Evolutionary conservation across 2,329 filamentous ascomycete species (phyloP).

Genomic region (Colletotrichum neosansevieriae): DNA sequence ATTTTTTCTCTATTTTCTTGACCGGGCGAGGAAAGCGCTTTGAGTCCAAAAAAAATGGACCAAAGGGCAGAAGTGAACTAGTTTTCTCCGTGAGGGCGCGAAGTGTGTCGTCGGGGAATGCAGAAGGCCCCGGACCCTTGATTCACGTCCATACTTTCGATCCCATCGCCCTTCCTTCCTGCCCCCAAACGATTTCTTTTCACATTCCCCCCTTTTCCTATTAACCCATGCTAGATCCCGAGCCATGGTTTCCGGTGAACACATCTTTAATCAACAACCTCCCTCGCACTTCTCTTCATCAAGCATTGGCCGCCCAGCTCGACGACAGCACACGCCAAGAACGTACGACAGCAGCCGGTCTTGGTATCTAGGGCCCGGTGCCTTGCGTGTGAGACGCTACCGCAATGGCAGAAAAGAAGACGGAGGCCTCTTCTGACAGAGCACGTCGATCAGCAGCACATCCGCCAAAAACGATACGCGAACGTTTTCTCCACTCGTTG

Average conservation of each 20-base stretch:
- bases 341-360: too few species aligned
- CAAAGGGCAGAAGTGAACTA: too few species aligned
- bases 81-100: too few species aligned
- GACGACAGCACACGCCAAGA: neutral
- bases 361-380: neutral
- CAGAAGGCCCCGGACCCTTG: too few species aligned
- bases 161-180: too few species aligned
- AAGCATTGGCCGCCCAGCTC: neutral
- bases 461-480: constrained; percentile 50
- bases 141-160: too few species aligned
- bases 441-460: constrained; percentile 42
- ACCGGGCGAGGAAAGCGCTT: too few species aligned
- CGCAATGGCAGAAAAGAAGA: neutral
- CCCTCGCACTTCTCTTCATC: neutral
- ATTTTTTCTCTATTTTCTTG: neutral
- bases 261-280: neutral
- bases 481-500: constrained; percentile 60
- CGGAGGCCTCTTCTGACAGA: neutral
- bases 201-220: neutral
- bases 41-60: too few species aligned
- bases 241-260: neutral
- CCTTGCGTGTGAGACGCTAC: neutral
- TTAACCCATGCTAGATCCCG: neutral
- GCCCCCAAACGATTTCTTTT: neutral
- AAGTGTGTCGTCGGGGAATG: too few species aligned